Conservation (phyloP, 202 grass and related monocot species). For the Brachypodium distachyon region DNA sequence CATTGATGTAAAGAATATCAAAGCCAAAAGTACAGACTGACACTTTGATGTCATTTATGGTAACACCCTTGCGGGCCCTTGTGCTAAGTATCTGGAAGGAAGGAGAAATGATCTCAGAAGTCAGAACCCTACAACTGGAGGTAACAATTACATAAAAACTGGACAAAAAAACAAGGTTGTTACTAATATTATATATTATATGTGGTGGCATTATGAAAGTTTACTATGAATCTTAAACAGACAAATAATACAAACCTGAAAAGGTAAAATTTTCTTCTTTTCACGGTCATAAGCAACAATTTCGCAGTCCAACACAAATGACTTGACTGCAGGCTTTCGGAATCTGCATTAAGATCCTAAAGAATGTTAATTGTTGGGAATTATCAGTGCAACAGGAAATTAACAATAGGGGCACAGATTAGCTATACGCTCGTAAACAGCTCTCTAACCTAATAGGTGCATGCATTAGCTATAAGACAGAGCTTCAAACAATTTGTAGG, state of each 20-base stretch:
- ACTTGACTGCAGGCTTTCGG: slow-evolving; percentile 66
- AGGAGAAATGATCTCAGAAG: slow-evolving; percentile 17
- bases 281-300: slow-evolving; percentile 92
- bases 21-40: slow-evolving; percentile 92
- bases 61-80: slow-evolving; percentile 89
- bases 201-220: not conserved
- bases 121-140: not conserved
- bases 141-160: slow-evolving; percentile 7
- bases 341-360: slow-evolving; percentile 59
- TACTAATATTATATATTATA: not conserved
- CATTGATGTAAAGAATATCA: slow-evolving; percentile 94
- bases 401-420: not conserved
- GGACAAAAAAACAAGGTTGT: not conserved
- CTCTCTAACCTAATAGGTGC: not conserved
- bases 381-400: not conserved
- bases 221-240: slow-evolving; percentile 9
- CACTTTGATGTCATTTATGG: slow-evolving; percentile 97
- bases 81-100: slow-evolving; percentile 83
- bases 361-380: slow-evolving; percentile 11
- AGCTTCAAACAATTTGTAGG: not conserved
- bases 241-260: slow-evolving; percentile 66
- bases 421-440: not conserved
- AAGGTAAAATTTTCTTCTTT: slow-evolving; percentile 86
- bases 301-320: slow-evolving; percentile 96
- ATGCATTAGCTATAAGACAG: not conserved